phyloP scores from a whole-genome alignment of 129 eudicot species.

The Arctium lappa region DNA sequence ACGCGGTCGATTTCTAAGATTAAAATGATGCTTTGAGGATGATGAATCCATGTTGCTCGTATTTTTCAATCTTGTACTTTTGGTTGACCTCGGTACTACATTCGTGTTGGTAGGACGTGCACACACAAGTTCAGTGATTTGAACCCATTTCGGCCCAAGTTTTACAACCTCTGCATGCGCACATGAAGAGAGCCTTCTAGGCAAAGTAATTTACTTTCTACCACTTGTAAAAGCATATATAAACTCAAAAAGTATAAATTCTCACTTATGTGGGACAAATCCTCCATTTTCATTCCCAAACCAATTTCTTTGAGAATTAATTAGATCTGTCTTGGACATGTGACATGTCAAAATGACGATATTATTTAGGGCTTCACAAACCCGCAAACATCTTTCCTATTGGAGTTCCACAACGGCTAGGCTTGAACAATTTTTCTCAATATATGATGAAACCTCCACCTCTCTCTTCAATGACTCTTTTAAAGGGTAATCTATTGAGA shows the following conservation, averaged over 20 bases:
- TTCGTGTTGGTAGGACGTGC: not conserved
- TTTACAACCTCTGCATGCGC: not conserved
- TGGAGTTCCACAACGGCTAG: not conserved
- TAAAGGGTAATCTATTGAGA: not conserved
- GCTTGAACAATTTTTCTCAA: not conserved
- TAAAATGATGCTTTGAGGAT: not conserved
- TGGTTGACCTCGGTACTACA: not conserved
- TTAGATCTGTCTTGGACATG: not conserved
- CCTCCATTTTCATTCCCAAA: not conserved
- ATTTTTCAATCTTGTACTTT: not conserved
- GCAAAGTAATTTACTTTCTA: not conserved
- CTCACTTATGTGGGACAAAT: not conserved
- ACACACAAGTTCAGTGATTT: not conserved
- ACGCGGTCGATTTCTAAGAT: not conserved
- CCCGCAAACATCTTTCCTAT: not conserved
- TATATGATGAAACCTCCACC: not conserved
- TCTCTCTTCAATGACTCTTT: not conserved
- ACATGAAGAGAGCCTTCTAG: not conserved
- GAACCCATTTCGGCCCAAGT: not conserved
- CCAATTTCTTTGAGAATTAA: not conserved
- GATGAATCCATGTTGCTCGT: not conserved
- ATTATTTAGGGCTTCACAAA: not conserved
- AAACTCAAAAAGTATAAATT: not conserved
- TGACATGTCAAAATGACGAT: not conserved
- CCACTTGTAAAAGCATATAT: not conserved